phyloP scores from a whole-genome alignment of 805 yeast species.

The Wickerhamomyces ciferrii region DNA sequence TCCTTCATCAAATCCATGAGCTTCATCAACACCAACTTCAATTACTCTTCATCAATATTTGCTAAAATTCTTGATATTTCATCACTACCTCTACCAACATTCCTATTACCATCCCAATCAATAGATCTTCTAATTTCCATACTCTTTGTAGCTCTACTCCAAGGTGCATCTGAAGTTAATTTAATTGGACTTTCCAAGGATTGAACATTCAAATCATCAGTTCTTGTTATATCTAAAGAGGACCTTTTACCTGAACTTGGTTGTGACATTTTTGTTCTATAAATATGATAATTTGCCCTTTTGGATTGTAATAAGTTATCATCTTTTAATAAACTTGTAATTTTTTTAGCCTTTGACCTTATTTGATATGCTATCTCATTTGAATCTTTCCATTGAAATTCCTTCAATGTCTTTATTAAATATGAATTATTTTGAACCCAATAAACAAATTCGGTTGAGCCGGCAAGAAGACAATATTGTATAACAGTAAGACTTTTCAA shows the following conservation, averaged over 20 bases:
- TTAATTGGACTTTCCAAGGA: not conserved
- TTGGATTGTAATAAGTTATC: constrained; percentile 31
- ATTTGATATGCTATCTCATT: constrained; percentile 28
- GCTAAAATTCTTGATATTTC: constrained; percentile 7
- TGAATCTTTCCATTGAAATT: constrained; percentile 22
- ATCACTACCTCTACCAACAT: constrained; percentile 1
- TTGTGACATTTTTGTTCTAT: constrained; percentile 36
- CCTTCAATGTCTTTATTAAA: constrained; percentile 21
- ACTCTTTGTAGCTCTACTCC: constrained; percentile 20
- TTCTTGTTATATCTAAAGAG: constrained; percentile 16
- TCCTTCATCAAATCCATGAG: not conserved
- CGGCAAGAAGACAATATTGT: constrained; percentile 46
- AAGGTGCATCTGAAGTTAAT: not conserved
- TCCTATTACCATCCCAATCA: not conserved
- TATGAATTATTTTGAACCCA: constrained; percentile 42
- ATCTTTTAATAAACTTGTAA: constrained; percentile 26
- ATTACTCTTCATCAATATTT: constrained; percentile 16
- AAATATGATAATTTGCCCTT: constrained; percentile 33
- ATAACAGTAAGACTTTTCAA: constrained; percentile 49
- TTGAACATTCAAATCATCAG: constrained; percentile 5
- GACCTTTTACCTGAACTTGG: constrained; percentile 30
- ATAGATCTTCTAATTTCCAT: constrained; percentile 23
- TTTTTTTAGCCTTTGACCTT: constrained; percentile 30
- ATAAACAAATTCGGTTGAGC: constrained; percentile 42
- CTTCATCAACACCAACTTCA: not conserved